Percentiles rank a stretch among this genome's conserved stretches.
Evolutionary conservation across 805 yeast genomes (phyloP).

Genomic region (Metschnikowia cerradonensis): DNA sequence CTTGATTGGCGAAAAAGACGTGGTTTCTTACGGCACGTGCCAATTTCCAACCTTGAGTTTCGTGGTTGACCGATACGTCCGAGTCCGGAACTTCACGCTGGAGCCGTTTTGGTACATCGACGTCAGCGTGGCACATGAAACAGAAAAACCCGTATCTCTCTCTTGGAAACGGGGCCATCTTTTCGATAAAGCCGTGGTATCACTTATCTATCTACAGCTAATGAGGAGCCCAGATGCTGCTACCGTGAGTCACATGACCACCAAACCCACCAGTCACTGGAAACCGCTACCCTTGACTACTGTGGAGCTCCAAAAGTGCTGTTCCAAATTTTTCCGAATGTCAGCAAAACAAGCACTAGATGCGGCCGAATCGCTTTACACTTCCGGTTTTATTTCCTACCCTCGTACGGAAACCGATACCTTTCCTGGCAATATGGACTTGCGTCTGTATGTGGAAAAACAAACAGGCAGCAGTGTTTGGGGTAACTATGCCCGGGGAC

Average conservation of each 20-base stretch:
- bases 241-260: slow-evolving; percentile 45
- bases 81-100: slow-evolving; percentile 65
- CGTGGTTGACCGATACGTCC: slow-evolving; percentile 83
- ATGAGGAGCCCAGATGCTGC: slow-evolving; percentile 55
- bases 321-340: slow-evolving; percentile 68
- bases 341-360: slow-evolving; percentile 74
- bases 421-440: slow-evolving; percentile 75
- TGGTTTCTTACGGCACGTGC: slow-evolving; percentile 83
- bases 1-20: slow-evolving; percentile 32
- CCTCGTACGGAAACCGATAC: slow-evolving; percentile 97
- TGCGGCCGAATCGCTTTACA: slow-evolving; percentile 82
- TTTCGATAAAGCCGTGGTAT: slow-evolving; percentile 67
- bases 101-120: slow-evolving; percentile 80
- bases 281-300: slow-evolving; percentile 92
- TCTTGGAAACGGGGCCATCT: slow-evolving; percentile 71
- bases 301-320: slow-evolving; percentile 85
- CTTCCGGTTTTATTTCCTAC: slow-evolving; percentile 81
- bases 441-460: slow-evolving; percentile 53
- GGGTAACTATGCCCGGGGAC: slow-evolving; percentile 63
- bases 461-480: slow-evolving; percentile 57
- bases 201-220: slow-evolving; percentile 57
- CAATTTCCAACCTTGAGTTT: slow-evolving; percentile 97
- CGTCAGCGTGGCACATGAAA: slow-evolving; percentile 43
- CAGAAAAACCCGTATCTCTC: slow-evolving; percentile 40
- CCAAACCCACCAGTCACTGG: slow-evolving; percentile 67